Percentiles rank a stretch among this genome's conserved stretches.
Evolutionary conservation across 2,329 filamentous ascomycete species (phyloP).

Genomic region (Zasmidium citrigriseum): DNA sequence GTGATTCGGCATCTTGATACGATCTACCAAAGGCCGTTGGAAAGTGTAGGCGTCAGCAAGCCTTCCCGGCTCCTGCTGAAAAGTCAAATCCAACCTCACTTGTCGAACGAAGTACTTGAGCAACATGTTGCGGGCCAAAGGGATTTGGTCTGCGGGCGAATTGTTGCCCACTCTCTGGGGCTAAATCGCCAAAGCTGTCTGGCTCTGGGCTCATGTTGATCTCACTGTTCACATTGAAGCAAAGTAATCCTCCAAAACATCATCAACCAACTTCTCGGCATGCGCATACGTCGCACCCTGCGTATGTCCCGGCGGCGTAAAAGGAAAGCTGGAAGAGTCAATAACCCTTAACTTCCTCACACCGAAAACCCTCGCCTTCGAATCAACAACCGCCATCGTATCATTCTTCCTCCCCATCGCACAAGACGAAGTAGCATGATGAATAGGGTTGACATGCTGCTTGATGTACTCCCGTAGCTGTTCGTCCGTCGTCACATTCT

Average conservation of each 20-base stretch:
- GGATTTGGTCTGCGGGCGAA: no score
- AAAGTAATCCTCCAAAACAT: slow-evolving; percentile 14
- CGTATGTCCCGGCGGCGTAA: slow-evolving; percentile 41
- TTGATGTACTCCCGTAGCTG: slow-evolving; percentile 43
- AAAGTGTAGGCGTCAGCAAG: no score
- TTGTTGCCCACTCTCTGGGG: no score
- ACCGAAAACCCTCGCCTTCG: slow-evolving; percentile 39
- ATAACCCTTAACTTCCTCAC: slow-evolving; percentile 41
- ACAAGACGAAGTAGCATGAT: slow-evolving; percentile 18
- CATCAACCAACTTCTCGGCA: slow-evolving; percentile 23
- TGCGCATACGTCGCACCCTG: slow-evolving; percentile 23
- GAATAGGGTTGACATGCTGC: slow-evolving; percentile 14
- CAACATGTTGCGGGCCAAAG: no score
- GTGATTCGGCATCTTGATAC: no score
- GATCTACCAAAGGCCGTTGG: no score
- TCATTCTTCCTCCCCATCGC: slow-evolving; percentile 34
- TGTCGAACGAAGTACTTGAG: no score
- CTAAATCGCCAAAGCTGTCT: no score
- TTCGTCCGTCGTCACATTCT: slow-evolving; percentile 41
- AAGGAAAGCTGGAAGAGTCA: slow-evolving; percentile 36
- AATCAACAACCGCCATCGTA: slow-evolving; percentile 39
- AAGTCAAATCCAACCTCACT: no score
- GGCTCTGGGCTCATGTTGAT: no score
- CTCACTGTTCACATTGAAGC: neutral
- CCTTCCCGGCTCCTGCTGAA: no score